A percentile compares a stretch with the other conserved stretches of the same genome.
These are phyloP conservation scores for Cladorrhinum sp. DNA, from an alignment of 2,329 filamentous ascomycete genomes.

Conservation along the genomic window DNA sequence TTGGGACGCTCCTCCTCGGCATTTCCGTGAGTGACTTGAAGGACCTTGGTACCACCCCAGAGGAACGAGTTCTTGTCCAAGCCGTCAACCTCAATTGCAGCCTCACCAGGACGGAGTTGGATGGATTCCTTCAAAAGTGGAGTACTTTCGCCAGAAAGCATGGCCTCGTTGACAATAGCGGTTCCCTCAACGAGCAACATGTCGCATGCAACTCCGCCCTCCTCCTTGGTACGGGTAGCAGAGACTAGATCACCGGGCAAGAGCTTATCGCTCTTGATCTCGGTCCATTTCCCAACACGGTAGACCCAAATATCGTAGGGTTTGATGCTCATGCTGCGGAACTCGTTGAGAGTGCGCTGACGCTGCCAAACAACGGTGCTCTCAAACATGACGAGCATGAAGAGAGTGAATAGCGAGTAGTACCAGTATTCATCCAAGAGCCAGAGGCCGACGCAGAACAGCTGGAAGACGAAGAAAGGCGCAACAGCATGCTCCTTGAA, in stretches of 20 bases:
- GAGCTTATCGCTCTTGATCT: slow-evolving; percentile 85
- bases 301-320: slow-evolving; percentile 94
- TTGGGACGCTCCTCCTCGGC: slow-evolving; percentile 70
- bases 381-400: slow-evolving; percentile 97
- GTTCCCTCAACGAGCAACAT: slow-evolving; percentile 94
- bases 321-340: slow-evolving; percentile 99
- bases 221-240: slow-evolving; percentile 90
- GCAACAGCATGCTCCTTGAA: slow-evolving; percentile 98
- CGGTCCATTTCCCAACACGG: slow-evolving; percentile 80
- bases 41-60: slow-evolving; percentile 94
- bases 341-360: slow-evolving; percentile 91
- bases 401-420: slow-evolving; percentile 96
- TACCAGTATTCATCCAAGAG: slow-evolving; percentile 99
- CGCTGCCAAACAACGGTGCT: slow-evolving; percentile 99
- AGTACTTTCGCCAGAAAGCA: slow-evolving; percentile 97
- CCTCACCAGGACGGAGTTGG: slow-evolving; percentile 81
- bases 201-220: slow-evolving; percentile 94
- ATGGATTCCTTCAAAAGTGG: slow-evolving; percentile 95
- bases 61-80: slow-evolving; percentile 96
- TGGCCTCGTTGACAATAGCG: slow-evolving; percentile 97
- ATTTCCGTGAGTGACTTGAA: slow-evolving; percentile 89
- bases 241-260: slow-evolving; percentile 92
- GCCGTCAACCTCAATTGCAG: slow-evolving; percentile 78
- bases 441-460: slow-evolving; percentile 98
- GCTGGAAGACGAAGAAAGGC: slow-evolving; percentile 98